Conservation (phyloP, 106 monocot genomes). For the Dioscorea alata region DNA sequence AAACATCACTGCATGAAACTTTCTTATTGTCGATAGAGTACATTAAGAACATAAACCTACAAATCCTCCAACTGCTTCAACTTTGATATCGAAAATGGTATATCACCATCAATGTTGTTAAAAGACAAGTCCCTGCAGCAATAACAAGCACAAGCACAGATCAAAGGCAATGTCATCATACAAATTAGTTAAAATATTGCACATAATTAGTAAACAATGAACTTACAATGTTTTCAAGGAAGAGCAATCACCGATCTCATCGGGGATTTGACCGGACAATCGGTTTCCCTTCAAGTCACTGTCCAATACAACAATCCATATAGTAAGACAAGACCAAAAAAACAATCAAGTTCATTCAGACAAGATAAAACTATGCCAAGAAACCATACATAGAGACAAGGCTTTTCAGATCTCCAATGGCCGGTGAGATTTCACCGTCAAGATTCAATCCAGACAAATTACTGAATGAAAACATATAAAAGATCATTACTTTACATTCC, state of each 20-base stretch:
- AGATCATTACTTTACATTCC: background rate
- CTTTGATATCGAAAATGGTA: conserved; percentile 92
- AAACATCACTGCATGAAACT: background rate
- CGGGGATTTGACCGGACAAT: conserved; percentile 83
- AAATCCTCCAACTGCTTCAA: conserved; percentile 74
- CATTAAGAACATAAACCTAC: conserved; percentile 28
- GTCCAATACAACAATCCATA: conserved; percentile 1
- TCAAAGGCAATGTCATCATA: background rate
- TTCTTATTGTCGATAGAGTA: no score
- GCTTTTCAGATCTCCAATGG: conserved; percentile 64
- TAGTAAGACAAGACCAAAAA: background rate
- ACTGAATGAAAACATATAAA: conserved; percentile 25
- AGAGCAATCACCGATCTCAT: conserved; percentile 93
- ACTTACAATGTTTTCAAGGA: conserved; percentile 62
- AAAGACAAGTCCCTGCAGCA: conserved; percentile 70
- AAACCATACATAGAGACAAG: conserved; percentile 51
- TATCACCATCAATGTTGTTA: conserved; percentile 82
- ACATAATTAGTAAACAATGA: background rate
- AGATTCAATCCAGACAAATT: conserved; percentile 86
- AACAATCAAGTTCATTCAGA: background rate
- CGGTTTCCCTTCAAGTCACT: conserved; percentile 73
- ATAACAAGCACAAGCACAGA: background rate
- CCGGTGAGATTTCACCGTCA: conserved; percentile 83
- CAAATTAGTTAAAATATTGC: background rate
- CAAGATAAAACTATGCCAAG: background rate